Base-by-base conservation (phyloP, 2,329 filamentous ascomycete species). In the Lasiodiplodia sp. region DNA sequence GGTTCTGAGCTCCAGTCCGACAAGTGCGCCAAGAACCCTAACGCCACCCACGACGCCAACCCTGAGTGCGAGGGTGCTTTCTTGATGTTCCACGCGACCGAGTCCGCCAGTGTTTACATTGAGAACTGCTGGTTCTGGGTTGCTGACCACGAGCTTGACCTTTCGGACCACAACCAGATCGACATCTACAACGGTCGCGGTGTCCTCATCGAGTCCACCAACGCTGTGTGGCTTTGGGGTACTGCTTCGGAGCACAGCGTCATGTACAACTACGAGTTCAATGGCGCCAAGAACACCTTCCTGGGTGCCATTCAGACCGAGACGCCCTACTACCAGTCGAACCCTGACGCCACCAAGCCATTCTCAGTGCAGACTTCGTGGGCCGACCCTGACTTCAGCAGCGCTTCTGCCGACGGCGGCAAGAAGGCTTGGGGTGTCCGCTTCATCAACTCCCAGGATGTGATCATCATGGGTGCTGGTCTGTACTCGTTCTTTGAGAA, bases 111-210 rank as follows among this genome's bases (percentile, higher is more conserved):
- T 47, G 88, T 88, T 56, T 97, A 97, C 82, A 83, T 97, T 55
- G 94, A 97, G 84, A 97, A 97, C 82, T 89, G 86, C 57, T 97
- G 93, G 92, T 90, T 92, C 79, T 97, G 94, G 93, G 91, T 93
- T 57, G 89, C 94, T 2, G 94, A 97, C 78, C 94, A 97, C 83
- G 92, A 96, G 79, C 91, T 97, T 40, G 94, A 97, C 79, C 86
- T 88, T 21, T 71, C 81, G 10, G 91, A 92, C 77, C 87, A 92
- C 81, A 86, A 79, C 69, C 92, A 96, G 79, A 91, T 96, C 78
- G 90, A 91, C 77, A 89, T 97, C 75, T 97, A 91, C 87, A 96
- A 92, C 78, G 93, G 93, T 58, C 92, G 94, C 71, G 94, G 93
- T 74, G 87, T 97, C 72, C 86, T 91, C 44, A 88, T 97, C 73